Conservation (phyloP, 2,329 filamentous ascomycete genomes). For the Elsinoe ampelina region DNA sequence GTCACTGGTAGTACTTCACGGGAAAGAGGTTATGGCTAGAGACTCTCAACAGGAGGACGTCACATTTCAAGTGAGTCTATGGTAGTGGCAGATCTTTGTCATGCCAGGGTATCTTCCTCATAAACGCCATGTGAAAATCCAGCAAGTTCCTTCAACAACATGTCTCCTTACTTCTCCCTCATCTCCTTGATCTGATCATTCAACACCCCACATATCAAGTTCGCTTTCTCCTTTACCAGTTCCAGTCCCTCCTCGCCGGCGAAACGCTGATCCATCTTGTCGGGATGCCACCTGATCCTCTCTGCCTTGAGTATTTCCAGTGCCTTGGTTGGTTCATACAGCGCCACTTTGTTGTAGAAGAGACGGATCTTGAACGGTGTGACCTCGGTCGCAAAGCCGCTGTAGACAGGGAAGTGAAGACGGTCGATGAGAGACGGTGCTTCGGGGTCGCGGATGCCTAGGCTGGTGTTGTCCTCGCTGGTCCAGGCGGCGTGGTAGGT, state of each 20-base stretch:
- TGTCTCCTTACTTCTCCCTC: neutral
- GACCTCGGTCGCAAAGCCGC: constrained; percentile 49
- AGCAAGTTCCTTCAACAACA: neutral
- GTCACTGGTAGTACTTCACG: too few species aligned
- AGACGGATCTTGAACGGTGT: constrained; percentile 51
- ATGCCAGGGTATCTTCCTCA: too few species aligned
- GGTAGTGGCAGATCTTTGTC: too few species aligned
- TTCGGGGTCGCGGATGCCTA: neutral
- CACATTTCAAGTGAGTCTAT: too few species aligned
- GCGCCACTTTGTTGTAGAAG: constrained; percentile 47
- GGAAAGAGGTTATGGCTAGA: too few species aligned
- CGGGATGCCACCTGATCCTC: constrained; percentile 93
- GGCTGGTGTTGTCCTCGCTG: neutral
- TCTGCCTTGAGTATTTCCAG: constrained; percentile 62
- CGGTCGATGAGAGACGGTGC: neutral
- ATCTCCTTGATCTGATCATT: neutral
- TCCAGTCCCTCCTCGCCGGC: constrained; percentile 42
- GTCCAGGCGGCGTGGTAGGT: neutral
- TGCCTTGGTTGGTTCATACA: constrained; percentile 21
- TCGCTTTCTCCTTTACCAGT: neutral
- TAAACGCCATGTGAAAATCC: too few species aligned
- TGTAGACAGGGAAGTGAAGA: constrained; percentile 47
- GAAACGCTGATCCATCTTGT: constrained; percentile 89
- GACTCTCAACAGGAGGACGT: too few species aligned
- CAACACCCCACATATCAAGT: constrained; percentile 1